These are phyloP conservation scores for Aspergillus sojae DNA, from an alignment of 2,329 filamentous ascomycete genomes.

Conservation along the genomic window DNA sequence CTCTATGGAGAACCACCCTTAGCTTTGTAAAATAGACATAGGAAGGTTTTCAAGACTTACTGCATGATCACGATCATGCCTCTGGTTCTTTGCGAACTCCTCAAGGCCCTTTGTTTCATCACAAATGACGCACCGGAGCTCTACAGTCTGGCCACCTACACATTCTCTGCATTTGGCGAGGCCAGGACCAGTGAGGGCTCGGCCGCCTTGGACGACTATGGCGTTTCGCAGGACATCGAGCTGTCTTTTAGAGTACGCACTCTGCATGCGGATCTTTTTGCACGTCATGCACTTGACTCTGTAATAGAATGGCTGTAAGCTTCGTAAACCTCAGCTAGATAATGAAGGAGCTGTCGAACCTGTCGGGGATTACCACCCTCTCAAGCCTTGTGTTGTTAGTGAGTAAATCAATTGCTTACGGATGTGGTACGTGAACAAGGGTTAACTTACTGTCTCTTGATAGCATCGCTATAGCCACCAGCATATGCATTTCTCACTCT, in stretches of 20 bases:
- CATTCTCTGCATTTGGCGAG: constrained; percentile 50
- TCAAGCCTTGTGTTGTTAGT: constrained; percentile 25
- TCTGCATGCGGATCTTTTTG: constrained; percentile 40
- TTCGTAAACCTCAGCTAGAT: not conserved
- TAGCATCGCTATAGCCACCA: constrained; percentile 28
- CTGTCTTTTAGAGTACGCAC: constrained; percentile 53
- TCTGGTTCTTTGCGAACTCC: constrained; percentile 54
- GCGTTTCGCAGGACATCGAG: constrained; percentile 38
- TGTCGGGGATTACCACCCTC: constrained; percentile 32
- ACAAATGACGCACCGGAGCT: constrained; percentile 55
- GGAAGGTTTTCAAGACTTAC: constrained; percentile 37
- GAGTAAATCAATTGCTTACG: not conserved
- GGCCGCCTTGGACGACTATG: constrained; percentile 19
- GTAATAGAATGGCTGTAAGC: constrained; percentile 7
- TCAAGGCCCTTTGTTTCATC: constrained; percentile 49
- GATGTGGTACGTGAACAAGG: not conserved
- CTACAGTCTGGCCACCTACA: constrained; percentile 44
- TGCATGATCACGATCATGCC: constrained; percentile 47
- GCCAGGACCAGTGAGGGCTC: constrained; percentile 18
- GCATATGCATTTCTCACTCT: constrained; percentile 22
- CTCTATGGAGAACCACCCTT: constrained; percentile 33
- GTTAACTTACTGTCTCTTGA: constrained; percentile 26
- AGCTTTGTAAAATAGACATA: constrained; percentile 4
- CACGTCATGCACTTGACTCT: constrained; percentile 54
- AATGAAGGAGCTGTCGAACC: constrained; percentile 21